These are phyloP conservation scores for Aureobasidium sp. DNA, from an alignment of 2,329 filamentous ascomycete species.

Conservation along the genomic window DNA sequence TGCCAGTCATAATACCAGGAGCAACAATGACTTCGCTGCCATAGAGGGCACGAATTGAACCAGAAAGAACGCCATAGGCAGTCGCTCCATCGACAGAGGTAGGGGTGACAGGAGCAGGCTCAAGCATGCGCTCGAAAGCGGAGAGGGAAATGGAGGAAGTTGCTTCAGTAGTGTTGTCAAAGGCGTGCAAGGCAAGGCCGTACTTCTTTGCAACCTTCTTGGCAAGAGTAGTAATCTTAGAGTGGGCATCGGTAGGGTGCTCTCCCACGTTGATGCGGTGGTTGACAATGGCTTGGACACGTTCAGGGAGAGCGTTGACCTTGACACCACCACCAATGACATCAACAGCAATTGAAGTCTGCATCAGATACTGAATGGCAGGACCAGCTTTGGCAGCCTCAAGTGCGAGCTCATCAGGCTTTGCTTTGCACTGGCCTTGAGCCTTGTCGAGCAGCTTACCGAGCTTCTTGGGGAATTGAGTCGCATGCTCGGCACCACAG, in stretches of 20 bases:
- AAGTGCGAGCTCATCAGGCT: slow-evolving; percentile 30
- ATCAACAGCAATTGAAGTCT: slow-evolving; percentile 52
- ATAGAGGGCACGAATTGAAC: slow-evolving; percentile 39
- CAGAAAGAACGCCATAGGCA: slow-evolving; percentile 33
- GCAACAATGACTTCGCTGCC: slow-evolving; percentile 34
- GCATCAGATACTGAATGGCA: slow-evolving; percentile 46
- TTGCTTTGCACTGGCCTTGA: slow-evolving; percentile 31
- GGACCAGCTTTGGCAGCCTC: slow-evolving; percentile 35
- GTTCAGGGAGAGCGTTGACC: slow-evolving; percentile 53
- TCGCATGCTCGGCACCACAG: slow-evolving; percentile 52
- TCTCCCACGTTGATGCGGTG: slow-evolving; percentile 53
- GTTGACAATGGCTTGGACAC: slow-evolving; percentile 47
- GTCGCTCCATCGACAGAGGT: slow-evolving; percentile 30
- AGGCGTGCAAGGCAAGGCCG: slow-evolving; percentile 43
- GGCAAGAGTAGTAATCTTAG: slow-evolving; percentile 42
- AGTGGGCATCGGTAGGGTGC: slow-evolving; percentile 40
- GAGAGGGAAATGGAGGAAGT: slow-evolving; percentile 27
- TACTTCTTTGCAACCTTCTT: slow-evolving; percentile 43
- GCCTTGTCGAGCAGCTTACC: slow-evolving; percentile 25
- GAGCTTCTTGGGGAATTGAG: slow-evolving; percentile 37
- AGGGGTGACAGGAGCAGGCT: slow-evolving; percentile 31
- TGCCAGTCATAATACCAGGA: slow-evolving; percentile 33
- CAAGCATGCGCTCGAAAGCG: slow-evolving; percentile 23
- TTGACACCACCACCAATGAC: slow-evolving; percentile 51
- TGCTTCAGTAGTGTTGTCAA: slow-evolving; percentile 35